phyloP scores from a whole-genome alignment of 2,329 filamentous ascomycete genomes.

The Huntiella savannae region DNA sequence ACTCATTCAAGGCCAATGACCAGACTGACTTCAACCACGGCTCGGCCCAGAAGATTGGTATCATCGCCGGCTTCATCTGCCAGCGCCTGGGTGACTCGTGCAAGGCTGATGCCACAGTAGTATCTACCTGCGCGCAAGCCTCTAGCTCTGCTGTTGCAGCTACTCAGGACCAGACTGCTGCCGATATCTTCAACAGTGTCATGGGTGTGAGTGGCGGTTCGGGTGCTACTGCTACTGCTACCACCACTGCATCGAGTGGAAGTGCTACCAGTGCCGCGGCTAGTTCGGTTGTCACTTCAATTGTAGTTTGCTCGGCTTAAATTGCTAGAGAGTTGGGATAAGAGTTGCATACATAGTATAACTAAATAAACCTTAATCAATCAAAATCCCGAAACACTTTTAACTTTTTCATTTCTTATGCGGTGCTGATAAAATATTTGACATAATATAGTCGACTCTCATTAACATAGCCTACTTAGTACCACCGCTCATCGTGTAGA shows the following conservation, averaged over 20 bases:
- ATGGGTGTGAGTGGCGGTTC: conserved; percentile 2
- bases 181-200: conserved; percentile 15
- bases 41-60: conserved; percentile 21
- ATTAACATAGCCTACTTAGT: no score
- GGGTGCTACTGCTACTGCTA: neutral
- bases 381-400: no score
- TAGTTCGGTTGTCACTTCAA: conserved; percentile 1
- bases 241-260: neutral
- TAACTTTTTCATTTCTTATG: no score
- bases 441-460: no score
- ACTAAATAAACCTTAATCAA: no score
- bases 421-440: no score
- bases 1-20: conserved; percentile 23
- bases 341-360: no score
- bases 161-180: conserved; percentile 15
- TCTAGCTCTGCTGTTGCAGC: conserved; percentile 13
- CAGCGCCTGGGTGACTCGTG: conserved; percentile 20
- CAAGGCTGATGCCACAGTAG: conserved; percentile 14
- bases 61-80: conserved; percentile 31
- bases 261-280: neutral
- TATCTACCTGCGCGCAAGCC: conserved; percentile 13
- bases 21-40: conserved; percentile 30
- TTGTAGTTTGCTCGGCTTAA: conserved; percentile 8
- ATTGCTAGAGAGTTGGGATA: no score
- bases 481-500: no score